Evolutionary conservation across 176 grass and related monocot species (phyloP).

Genomic region (Oryza glumipatula): DNA sequence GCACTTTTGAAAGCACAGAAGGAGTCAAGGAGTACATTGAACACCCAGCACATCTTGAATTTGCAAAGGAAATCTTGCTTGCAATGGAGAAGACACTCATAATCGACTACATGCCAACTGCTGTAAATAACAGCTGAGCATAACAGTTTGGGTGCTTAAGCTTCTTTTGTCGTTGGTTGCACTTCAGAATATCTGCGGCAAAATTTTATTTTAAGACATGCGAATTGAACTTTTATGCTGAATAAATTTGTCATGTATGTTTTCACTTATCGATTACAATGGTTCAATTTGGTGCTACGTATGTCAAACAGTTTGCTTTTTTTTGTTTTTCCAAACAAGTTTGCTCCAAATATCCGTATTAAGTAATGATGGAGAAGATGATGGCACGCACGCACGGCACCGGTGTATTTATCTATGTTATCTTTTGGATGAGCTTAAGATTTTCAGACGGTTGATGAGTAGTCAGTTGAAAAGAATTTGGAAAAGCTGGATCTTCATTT

Average conservation of each 20-base stretch:
- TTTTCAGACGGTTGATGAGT: too few relatives aligned
- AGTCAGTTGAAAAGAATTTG: too few relatives aligned
- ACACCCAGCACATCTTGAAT: slow-evolving; percentile 70
- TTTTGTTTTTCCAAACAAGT: neutral
- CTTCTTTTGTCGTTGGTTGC: neutral
- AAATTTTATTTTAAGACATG: neutral
- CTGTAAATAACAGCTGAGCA: neutral
- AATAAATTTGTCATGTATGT: neutral
- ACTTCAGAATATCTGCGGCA: neutral
- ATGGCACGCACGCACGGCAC: too few relatives aligned
- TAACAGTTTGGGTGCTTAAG: neutral
- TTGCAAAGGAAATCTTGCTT: slow-evolving; percentile 60
- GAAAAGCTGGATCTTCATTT: too few relatives aligned
- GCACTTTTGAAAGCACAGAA: slow-evolving; percentile 63
- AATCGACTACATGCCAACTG: slow-evolving; percentile 63
- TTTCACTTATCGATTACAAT: neutral
- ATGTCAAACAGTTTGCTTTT: neutral
- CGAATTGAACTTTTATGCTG: neutral
- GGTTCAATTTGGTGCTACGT: neutral
- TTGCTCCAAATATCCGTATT: neutral
- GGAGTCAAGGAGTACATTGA: slow-evolving; percentile 76
- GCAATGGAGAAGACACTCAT: slow-evolving; percentile 59
- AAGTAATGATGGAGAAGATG: too few relatives aligned
- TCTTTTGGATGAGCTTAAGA: too few relatives aligned
- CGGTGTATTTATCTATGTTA: too few relatives aligned